Conservation (phyloP, 129 eudicot species). For the Saposhnikovia divaricata region DNA sequence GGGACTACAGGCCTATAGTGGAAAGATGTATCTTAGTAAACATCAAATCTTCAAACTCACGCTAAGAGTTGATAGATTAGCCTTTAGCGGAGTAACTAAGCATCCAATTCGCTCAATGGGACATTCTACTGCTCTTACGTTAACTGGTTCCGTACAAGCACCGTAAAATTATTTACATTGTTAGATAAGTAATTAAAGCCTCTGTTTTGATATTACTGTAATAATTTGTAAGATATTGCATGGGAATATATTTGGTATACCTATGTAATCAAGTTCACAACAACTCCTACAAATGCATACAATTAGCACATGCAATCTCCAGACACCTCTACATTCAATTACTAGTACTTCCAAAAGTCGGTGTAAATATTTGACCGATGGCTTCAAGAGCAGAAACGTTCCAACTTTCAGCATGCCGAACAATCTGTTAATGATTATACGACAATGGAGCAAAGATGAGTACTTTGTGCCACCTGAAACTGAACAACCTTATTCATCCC, state of each 20-base stretch:
- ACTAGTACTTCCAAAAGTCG: conserved; percentile 22
- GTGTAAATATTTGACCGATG: conserved; percentile 73
- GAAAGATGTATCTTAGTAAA: background rate
- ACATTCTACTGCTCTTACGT: background rate
- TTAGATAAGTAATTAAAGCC: background rate
- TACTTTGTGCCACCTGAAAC: background rate
- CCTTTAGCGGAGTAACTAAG: background rate
- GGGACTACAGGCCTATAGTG: background rate
- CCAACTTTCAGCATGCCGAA: conserved; percentile 91
- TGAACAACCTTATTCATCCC: background rate
- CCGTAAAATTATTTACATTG: background rate
- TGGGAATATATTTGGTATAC: background rate
- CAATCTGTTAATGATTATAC: conserved; percentile 36
- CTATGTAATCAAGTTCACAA: background rate
- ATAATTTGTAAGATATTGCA: background rate
- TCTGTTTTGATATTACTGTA: background rate
- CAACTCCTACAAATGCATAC: background rate
- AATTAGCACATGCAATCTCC: background rate
- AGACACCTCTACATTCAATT: conserved; percentile 9
- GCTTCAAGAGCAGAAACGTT: conserved; percentile 80
- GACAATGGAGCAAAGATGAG: background rate
- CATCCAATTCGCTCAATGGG: background rate
- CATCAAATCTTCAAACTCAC: background rate
- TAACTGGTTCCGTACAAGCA: background rate
- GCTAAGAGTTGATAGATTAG: background rate